A percentile compares a stretch with the other conserved stretches of the same genome.
These are phyloP conservation scores for Hamamelis virginiana DNA, from an alignment of 164 flowering plant genomes.

Conservation along the genomic window DNA sequence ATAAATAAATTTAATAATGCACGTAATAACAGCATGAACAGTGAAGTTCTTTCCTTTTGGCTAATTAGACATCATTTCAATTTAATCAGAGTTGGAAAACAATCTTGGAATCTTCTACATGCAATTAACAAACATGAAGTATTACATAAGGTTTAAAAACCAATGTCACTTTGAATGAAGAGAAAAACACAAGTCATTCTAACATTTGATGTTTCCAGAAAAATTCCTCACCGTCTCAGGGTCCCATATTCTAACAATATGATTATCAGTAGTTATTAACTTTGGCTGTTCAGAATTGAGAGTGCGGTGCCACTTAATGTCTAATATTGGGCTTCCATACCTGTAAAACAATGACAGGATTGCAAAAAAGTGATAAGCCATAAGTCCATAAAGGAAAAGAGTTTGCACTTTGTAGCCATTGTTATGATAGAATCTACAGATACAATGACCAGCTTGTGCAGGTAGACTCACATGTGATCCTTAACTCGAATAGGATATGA, in stretches of 20 bases:
- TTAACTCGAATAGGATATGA: conserved; percentile 69
- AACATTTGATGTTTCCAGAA: background rate
- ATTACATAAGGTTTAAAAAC: background rate
- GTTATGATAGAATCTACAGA: background rate
- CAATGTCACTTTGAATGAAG: background rate
- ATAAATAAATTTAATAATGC: no score
- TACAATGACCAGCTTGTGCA: background rate
- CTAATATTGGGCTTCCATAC: conserved; percentile 85
- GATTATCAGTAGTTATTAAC: conserved; percentile 75
- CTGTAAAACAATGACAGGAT: conserved; percentile 32
- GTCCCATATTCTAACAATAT: conserved; percentile 91
- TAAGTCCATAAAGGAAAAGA: background rate
- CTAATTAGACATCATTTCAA: no score
- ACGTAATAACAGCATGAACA: no score
- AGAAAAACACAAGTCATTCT: background rate
- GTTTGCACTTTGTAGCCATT: background rate
- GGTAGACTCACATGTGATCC: conserved; percentile 80
- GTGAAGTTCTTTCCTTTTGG: no score
- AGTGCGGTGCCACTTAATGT: conserved; percentile 93
- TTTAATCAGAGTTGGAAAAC: no score
- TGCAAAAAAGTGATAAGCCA: conserved; percentile 3
- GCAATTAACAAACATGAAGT: background rate
- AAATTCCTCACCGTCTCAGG: conserved; percentile 78
- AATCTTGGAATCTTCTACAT: background rate
- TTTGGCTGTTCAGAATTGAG: conserved; percentile 64